Evolutionary conservation across 2,329 filamentous ascomycete genomes (phyloP).

Genomic region (Colletotrichum phormii): DNA sequence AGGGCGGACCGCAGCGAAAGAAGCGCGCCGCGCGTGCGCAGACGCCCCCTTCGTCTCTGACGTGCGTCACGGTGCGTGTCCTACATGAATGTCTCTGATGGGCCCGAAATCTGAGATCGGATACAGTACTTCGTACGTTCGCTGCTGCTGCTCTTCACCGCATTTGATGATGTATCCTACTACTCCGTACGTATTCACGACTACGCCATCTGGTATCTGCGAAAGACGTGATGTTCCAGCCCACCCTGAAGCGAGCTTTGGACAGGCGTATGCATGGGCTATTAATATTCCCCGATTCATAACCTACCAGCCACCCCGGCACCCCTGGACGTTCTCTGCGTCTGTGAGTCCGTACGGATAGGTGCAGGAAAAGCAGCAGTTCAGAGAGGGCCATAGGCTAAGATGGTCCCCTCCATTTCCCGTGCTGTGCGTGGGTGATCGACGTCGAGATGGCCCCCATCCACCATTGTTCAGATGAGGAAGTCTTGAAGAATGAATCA

Average conservation of each 20-base stretch:
- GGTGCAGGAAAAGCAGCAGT: background rate
- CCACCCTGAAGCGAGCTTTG: background rate
- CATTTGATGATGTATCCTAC: background rate
- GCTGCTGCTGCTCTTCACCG: background rate
- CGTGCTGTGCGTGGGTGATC: slow-evolving; percentile 19
- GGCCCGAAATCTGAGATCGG: background rate
- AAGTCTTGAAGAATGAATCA: slow-evolving; percentile 18
- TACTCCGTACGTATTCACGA: background rate
- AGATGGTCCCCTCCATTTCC: background rate
- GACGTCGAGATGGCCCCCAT: slow-evolving; percentile 32
- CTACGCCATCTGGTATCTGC: background rate
- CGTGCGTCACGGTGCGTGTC: background rate
- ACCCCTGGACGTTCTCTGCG: background rate
- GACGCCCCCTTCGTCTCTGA: slow-evolving; percentile 1
- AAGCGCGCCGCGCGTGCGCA: background rate
- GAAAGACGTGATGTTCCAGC: background rate
- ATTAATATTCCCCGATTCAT: slow-evolving; percentile 30
- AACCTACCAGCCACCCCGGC: background rate
- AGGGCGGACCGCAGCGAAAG: slow-evolving; percentile 14
- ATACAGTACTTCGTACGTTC: background rate
- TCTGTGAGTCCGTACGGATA: background rate
- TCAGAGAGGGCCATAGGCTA: background rate
- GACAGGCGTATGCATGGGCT: slow-evolving; percentile 17
- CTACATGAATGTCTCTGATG: background rate
- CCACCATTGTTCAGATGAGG: slow-evolving; percentile 30